Conservation (phyloP, 768 basidiomycete species). For the Saitozyma podzolica region DNA sequence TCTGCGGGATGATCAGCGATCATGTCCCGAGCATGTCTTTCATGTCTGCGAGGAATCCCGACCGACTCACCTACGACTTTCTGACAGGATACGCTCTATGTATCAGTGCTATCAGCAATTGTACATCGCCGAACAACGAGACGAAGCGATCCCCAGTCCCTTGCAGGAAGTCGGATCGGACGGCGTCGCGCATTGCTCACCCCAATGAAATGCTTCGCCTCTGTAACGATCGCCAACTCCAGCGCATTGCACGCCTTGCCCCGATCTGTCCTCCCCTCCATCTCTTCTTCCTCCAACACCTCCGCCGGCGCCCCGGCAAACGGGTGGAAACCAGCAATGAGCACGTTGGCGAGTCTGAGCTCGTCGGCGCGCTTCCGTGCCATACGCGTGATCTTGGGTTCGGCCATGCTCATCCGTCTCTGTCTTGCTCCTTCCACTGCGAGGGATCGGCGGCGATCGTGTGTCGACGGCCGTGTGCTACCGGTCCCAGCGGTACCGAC, state of each 20-base stretch:
- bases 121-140: neutral
- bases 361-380: slow-evolving; percentile 22
- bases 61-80: slow-evolving; percentile 18
- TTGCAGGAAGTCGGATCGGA: too few relatives aligned
- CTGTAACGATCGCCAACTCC: slow-evolving; percentile 32
- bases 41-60: too few relatives aligned
- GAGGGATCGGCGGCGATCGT: neutral
- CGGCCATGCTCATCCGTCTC: slow-evolving; percentile 22
- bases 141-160: too few relatives aligned
- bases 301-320: slow-evolving; percentile 20
- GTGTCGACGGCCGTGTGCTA: too few relatives aligned
- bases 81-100: slow-evolving; percentile 27
- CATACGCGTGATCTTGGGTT: slow-evolving; percentile 12
- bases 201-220: slow-evolving; percentile 30
- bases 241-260: slow-evolving; percentile 19
- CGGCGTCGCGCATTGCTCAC: too few relatives aligned
- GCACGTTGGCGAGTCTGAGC: slow-evolving; percentile 22
- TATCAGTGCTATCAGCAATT: slow-evolving; percentile 3
- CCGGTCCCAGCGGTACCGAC: neutral
- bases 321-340: slow-evolving; percentile 15
- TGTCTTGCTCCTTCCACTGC: slow-evolving; percentile 18
- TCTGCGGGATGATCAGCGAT: slow-evolving; percentile 12
- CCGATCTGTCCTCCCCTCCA: slow-evolving; percentile 19
- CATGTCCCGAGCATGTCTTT: neutral
- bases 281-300: slow-evolving; percentile 19